Evolutionary conservation across 1,284 basidiomycete species (phyloP).

Genomic region (Sphaerobolus stellatus): DNA sequence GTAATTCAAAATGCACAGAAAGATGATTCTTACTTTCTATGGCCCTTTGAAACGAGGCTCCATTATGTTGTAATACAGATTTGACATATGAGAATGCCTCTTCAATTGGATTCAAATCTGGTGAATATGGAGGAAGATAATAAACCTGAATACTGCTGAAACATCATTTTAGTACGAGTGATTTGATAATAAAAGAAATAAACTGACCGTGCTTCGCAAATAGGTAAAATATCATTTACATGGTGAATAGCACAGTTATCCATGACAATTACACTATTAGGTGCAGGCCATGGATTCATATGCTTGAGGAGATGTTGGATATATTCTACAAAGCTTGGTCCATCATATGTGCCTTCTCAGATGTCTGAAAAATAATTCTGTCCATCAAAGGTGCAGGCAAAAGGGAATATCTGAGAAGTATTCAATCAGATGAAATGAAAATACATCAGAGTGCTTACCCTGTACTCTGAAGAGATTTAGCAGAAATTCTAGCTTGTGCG

Average conservation of each 20-base stretch:
- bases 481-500: neutral
- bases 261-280: conserved; percentile 17
- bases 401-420: neutral
- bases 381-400: neutral
- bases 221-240: neutral
- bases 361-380: neutral
- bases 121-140: conserved; percentile 35
- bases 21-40: conserved; percentile 17
- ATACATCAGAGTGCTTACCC: neutral
- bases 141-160: conserved; percentile 30
- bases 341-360: conserved; percentile 1
- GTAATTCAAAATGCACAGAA: conserved; percentile 18
- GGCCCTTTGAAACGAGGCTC: conserved; percentile 3
- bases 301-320: conserved; percentile 13
- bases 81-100: conserved; percentile 34
- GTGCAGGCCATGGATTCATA: conserved; percentile 16
- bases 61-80: conserved; percentile 22
- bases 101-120: conserved; percentile 36
- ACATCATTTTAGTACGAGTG: neutral
- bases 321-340: conserved; percentile 13
- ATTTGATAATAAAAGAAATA: neutral
- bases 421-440: neutral
- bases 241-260: conserved; percentile 18
- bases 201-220: conserved; percentile 26
- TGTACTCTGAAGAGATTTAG: neutral